Evolutionary conservation across 306 rosid species (phyloP).

Genomic region (Chamaecrista fasciculata): DNA sequence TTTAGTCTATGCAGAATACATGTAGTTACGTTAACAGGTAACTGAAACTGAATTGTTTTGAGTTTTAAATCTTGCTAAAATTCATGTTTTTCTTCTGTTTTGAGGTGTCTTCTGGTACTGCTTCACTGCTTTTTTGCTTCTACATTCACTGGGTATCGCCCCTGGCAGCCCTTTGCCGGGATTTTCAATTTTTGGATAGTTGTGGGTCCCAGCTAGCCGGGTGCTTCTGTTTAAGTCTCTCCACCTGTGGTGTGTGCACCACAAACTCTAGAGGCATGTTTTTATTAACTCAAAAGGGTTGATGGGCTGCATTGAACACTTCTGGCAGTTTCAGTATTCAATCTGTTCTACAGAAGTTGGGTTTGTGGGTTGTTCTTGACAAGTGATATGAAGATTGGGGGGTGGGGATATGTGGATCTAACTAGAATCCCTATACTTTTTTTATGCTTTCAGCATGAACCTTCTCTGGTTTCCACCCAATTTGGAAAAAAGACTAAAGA

Average conservation of each 20-base stretch:
- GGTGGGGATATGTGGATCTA: background rate
- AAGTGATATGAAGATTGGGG: background rate
- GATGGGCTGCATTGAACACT: conserved; percentile 50
- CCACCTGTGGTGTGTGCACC: conserved; percentile 51
- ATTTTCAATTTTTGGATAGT: conserved; percentile 62
- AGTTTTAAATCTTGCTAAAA: conserved; percentile 53
- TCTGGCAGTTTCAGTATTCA: conserved; percentile 59
- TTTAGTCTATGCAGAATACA: conserved; percentile 39
- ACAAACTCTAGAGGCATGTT: conserved; percentile 42
- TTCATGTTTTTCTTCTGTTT: conserved; percentile 50
- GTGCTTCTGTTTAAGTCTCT: conserved; percentile 51
- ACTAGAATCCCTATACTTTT: background rate
- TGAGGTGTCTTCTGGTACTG: conserved; percentile 79
- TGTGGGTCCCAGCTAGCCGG: conserved; percentile 65
- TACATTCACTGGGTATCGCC: conserved; percentile 53
- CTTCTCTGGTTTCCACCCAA: background rate
- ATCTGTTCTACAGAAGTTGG: conserved; percentile 60
- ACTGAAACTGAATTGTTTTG: conserved; percentile 42
- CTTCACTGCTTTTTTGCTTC: conserved; percentile 71
- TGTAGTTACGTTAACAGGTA: conserved; percentile 49
- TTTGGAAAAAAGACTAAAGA: background rate
- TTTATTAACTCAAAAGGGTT: conserved; percentile 41
- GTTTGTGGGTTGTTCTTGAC: conserved; percentile 9
- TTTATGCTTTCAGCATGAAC: background rate
- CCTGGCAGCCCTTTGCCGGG: conserved; percentile 55